Conservation (phyloP, 495 filamentous ascomycete species). For the Penicillium coffeae region DNA sequence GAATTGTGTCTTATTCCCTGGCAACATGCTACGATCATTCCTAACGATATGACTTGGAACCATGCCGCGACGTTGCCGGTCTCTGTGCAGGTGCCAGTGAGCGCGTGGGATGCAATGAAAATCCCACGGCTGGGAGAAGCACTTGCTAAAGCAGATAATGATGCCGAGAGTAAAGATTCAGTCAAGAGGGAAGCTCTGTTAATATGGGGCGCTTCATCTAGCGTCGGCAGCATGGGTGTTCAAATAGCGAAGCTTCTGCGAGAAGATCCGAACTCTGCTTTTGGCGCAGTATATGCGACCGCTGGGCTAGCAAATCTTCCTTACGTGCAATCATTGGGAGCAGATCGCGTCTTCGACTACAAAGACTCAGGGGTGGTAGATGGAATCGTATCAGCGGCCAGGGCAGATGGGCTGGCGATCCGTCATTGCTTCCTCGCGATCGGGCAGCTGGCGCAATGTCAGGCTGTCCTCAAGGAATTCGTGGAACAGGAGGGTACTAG, state of each 20-base stretch:
- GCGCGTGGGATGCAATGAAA: conserved; percentile 30
- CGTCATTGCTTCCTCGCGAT: conserved; percentile 40
- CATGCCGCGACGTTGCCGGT: conserved; percentile 44
- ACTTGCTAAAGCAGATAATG: conserved; percentile 3
- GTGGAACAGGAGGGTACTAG: conserved; percentile 5
- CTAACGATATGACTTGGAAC: conserved; percentile 37
- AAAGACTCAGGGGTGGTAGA: conserved; percentile 40
- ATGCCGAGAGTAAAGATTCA: background rate
- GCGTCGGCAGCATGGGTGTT: conserved; percentile 42
- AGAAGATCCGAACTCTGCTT: conserved; percentile 25
- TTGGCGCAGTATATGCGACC: conserved; percentile 42
- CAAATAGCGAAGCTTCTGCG: conserved; percentile 38
- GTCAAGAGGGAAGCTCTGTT: conserved; percentile 31
- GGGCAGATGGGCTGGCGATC: conserved; percentile 36
- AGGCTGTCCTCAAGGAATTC: conserved; percentile 37
- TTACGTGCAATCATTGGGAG: conserved; percentile 45
- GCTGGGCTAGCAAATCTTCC: conserved; percentile 42
- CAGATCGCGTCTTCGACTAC: conserved; percentile 49
- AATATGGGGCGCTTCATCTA: conserved; percentile 48
- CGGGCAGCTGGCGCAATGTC: conserved; percentile 27
- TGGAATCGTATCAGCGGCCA: conserved; percentile 38
- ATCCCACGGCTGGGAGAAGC: conserved; percentile 20
- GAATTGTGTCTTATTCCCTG: conserved; percentile 37
- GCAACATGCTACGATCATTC: conserved; percentile 33
- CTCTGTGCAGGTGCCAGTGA: conserved; percentile 30